Evolutionary conservation across 805 yeast species (phyloP).

Genomic region (Ogataea saltuana): DNA sequence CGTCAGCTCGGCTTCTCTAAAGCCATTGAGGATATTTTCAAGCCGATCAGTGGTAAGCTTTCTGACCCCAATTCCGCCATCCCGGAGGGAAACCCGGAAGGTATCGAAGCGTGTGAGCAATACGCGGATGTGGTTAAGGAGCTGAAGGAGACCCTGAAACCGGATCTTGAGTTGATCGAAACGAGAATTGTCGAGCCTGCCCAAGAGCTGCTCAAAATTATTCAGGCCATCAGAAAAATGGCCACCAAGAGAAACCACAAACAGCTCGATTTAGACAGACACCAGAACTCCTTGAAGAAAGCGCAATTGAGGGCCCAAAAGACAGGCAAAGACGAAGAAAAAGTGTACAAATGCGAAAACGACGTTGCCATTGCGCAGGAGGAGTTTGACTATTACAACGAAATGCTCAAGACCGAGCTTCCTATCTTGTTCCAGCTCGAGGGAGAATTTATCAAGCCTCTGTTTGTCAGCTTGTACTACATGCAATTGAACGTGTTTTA

Average conservation of each 20-base stretch:
- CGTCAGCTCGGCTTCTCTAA: conserved; percentile 95
- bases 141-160: conserved; percentile 80
- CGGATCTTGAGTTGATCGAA: conserved; percentile 91
- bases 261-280: conserved; percentile 91
- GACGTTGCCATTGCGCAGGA: conserved; percentile 89
- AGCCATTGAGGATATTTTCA: conserved; percentile 92
- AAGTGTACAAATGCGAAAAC: conserved; percentile 82
- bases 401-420: conserved; percentile 86
- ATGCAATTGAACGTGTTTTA: conserved; percentile 98
- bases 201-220: conserved; percentile 81
- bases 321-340: conserved; percentile 88
- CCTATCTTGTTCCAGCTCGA: conserved; percentile 87
- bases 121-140: conserved; percentile 87
- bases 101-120: conserved; percentile 91
- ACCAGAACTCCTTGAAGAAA: conserved; percentile 65
- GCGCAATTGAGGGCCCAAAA: conserved; percentile 80
- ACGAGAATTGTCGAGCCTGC: conserved; percentile 89
- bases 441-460: conserved; percentile 88
- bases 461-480: conserved; percentile 91
- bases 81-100: conserved; percentile 96
- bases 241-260: conserved; percentile 94
- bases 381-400: conserved; percentile 94
- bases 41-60: conserved; percentile 91
- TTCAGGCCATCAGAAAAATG: conserved; percentile 85
- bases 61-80: conserved; percentile 84